Evolutionary conservation across 768 basidiomycete species (phyloP), one percentile per base, ranked within the genome.

Genomic region (Fistulinella prunicolor): DNA sequence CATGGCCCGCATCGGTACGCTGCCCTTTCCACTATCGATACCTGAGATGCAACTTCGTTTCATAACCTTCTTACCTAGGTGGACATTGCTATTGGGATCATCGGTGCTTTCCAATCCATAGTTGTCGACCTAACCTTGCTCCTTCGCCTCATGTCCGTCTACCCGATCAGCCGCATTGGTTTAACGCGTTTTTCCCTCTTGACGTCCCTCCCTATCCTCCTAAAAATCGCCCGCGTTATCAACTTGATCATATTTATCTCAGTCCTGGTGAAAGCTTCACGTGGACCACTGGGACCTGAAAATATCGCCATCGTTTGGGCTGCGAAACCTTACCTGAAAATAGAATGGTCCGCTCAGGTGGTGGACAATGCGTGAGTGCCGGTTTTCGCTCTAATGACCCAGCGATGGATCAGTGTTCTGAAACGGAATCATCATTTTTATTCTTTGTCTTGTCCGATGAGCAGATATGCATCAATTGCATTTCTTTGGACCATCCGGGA

Each of bases 331-430:
- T 69, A 62, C 44, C 44, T 69, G 10, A 69, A 65, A 47, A 63
- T 68, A 3, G 67, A 66, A 35, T 65, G 67, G 65, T 56, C 58
- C 13, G 50, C 57, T 16, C 67, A 68, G 45, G 34, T 68, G 42
- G 42, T 58, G 7, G 66, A 66, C 41, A 68, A 68, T 23, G 51
- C 51, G 64, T 67, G 22, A 44, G 65, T 47, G 4, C 6, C 17
- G 1, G 9, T 44, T 17, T 19, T 12, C 6, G 28, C 6, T 14
- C 13, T 32, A n/a, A n/a, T n/a, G n/a, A n/a, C n/a, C n/a, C n/a
- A n/a, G 17, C 32, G 32, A n/a, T 4, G 26, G n/a, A 38, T 39
- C 21, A 3, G 12, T 29, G 17, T 14, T 22, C 16, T 29, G 7
- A 45, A 26, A 28, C 9, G n/a, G n/a, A n/a, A n/a, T n/a, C n/a